phyloP scores from a whole-genome alignment of 2,329 filamentous ascomycete genomes.

The Taxawa tesnikishii region DNA sequence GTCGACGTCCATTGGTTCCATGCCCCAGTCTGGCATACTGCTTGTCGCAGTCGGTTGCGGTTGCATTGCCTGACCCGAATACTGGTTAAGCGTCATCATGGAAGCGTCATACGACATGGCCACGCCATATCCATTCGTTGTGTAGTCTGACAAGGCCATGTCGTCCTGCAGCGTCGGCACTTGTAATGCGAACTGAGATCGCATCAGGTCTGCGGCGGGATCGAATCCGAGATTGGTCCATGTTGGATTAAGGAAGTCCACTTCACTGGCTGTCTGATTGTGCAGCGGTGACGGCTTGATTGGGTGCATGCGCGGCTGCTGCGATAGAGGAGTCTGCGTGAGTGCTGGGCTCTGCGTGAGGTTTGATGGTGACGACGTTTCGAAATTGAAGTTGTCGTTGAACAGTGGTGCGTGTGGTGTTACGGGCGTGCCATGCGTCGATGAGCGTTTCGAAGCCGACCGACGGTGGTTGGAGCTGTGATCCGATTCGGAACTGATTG shows the following conservation, averaged over 20 bases:
- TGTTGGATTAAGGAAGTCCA: slow-evolving; percentile 7
- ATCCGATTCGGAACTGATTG: slow-evolving; percentile 46
- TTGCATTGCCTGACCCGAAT: neutral
- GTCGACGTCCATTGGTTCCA: slow-evolving; percentile 16
- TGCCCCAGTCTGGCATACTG: slow-evolving; percentile 6
- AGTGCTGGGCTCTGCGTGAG: slow-evolving; percentile 13
- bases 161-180: slow-evolving; percentile 2
- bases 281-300: slow-evolving; percentile 14
- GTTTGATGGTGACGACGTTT: slow-evolving; percentile 15
- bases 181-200: slow-evolving; percentile 11
- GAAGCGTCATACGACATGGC: slow-evolving; percentile 1
- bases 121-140: neutral
- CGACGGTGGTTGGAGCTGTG: slow-evolving; percentile 26
- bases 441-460: slow-evolving; percentile 17
- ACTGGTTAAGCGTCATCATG: neutral
- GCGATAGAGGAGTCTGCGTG: slow-evolving; percentile 7
- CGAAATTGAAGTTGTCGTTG: slow-evolving; percentile 16
- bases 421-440: slow-evolving; percentile 24
- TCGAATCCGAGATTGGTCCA: slow-evolving; percentile 5
- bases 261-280: slow-evolving; percentile 7
- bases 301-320: slow-evolving; percentile 15
- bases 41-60: neutral
- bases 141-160: slow-evolving; percentile 4
- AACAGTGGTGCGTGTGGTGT: slow-evolving; percentile 16
- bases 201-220: slow-evolving; percentile 9